Evolutionary conservation across 164 flowering plant genomes (phyloP).

Genomic region (Kalanchoe fedtschenkoi): DNA sequence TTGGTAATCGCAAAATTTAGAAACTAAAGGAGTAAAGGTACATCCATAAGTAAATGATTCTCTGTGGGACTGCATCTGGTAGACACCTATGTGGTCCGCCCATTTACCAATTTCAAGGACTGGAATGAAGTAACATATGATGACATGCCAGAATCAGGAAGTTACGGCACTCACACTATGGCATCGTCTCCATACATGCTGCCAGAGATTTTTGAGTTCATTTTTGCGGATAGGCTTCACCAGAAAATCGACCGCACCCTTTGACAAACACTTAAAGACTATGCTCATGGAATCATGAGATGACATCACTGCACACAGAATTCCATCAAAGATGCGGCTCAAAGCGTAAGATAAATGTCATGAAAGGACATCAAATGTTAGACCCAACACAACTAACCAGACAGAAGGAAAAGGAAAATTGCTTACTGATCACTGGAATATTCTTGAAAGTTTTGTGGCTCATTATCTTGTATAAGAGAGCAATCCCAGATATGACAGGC

Average conservation of each 20-base stretch:
- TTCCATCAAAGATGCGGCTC: neutral
- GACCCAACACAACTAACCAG: neutral
- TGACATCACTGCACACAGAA: conserved; percentile 47
- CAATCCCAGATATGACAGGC: conserved; percentile 68
- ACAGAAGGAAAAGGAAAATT: conserved; percentile 5
- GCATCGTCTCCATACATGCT: conserved; percentile 52
- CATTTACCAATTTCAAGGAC: neutral
- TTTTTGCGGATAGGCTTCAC: conserved; percentile 47
- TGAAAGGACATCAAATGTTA: neutral
- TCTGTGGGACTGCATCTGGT: neutral
- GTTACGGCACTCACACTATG: conserved; percentile 26
- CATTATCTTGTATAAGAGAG: conserved; percentile 63
- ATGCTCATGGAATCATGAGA: conserved; percentile 39
- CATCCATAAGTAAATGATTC: neutral
- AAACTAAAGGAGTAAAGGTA: neutral
- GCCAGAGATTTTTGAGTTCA: conserved; percentile 54
- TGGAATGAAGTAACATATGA: neutral
- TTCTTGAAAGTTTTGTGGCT: conserved; percentile 53
- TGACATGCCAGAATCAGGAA: neutral
- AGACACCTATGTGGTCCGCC: neutral
- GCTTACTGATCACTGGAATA: conserved; percentile 80
- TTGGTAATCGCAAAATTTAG: neutral
- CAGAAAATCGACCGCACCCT: conserved; percentile 47
- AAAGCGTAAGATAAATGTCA: neutral
- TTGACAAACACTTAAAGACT: conserved; percentile 48